Percentiles rank a stretch among this genome's conserved stretches.
phyloP scores from a whole-genome alignment of 2,329 filamentous ascomycete species.

The Westerdykella aurantiaca region DNA sequence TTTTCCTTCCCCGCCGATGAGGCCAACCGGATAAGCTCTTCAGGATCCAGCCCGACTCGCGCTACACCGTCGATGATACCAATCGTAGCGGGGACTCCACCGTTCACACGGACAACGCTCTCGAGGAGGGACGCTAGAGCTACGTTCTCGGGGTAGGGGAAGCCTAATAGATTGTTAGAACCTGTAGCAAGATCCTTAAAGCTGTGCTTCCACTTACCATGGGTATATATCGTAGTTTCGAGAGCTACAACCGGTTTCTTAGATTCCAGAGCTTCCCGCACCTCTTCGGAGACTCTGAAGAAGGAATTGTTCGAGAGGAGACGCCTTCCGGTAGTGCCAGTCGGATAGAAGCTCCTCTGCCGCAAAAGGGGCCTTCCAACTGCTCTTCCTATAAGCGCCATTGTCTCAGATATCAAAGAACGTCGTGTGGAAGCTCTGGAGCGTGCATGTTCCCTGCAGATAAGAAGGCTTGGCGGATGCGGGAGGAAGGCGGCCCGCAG shows the following conservation, averaged over 20 bases:
- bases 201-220: constrained; percentile 50
- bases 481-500: constrained; percentile 16
- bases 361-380: constrained; percentile 13
- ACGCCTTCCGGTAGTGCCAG: constrained; percentile 12
- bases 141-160: constrained; percentile 65
- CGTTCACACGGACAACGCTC: constrained; percentile 70
- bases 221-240: constrained; percentile 95
- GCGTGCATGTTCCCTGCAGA: constrained; percentile 13
- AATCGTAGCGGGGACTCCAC: constrained; percentile 79
- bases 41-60: constrained; percentile 66
- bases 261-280: constrained; percentile 66
- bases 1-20: constrained; percentile 58
- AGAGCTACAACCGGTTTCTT: constrained; percentile 83
- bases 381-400: constrained; percentile 20
- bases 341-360: background rate
- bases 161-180: constrained; percentile 44
- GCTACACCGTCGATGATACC: constrained; percentile 80
- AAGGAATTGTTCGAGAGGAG: constrained; percentile 44
- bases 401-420: constrained; percentile 10
- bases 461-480: constrained; percentile 15
- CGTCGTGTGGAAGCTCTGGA: constrained; percentile 1
- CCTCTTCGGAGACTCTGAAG: constrained; percentile 73
- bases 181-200: background rate
- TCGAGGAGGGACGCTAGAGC: constrained; percentile 76
- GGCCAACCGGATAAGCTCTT: constrained; percentile 67